Evolutionary conservation across 768 basidiomycete genomes (phyloP).

Genomic region (Leucocoprinus leucothites): DNA sequence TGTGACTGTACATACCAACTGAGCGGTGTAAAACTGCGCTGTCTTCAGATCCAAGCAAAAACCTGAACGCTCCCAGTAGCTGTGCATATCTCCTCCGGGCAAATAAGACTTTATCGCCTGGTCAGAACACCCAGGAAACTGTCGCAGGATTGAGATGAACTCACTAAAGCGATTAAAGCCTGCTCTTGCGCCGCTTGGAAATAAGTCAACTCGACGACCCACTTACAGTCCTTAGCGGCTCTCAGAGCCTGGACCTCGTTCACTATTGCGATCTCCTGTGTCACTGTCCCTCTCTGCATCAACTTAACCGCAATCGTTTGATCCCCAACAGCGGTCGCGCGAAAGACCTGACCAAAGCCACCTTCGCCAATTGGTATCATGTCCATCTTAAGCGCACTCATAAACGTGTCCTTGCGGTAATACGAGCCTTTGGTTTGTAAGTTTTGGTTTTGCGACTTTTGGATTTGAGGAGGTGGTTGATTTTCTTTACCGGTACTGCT

Average conservation of each 20-base stretch:
- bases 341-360: constrained; percentile 10
- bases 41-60: constrained; percentile 3
- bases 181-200: constrained; percentile 1
- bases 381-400: constrained; percentile 1
- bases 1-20: constrained; percentile 3
- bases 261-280: constrained; percentile 8
- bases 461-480: background rate
- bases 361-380: constrained; percentile 8
- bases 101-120: background rate
- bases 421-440: background rate
- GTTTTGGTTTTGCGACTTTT: background rate
- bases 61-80: constrained; percentile 4
- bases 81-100: constrained; percentile 8
- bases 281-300: constrained; percentile 4
- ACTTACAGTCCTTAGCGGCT: background rate
- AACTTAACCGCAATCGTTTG: constrained; percentile 1
- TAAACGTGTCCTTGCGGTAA: constrained; percentile 10
- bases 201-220: constrained; percentile 5
- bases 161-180: constrained; percentile 7
- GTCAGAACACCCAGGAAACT: background rate
- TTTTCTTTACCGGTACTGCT: constrained; percentile 3
- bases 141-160: background rate
- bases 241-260: constrained; percentile 8
- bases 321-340: background rate
- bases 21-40: constrained; percentile 6